Evolutionary conservation across 306 rosid species (phyloP).

Genomic region (Cucurbita ficifolia): DNA sequence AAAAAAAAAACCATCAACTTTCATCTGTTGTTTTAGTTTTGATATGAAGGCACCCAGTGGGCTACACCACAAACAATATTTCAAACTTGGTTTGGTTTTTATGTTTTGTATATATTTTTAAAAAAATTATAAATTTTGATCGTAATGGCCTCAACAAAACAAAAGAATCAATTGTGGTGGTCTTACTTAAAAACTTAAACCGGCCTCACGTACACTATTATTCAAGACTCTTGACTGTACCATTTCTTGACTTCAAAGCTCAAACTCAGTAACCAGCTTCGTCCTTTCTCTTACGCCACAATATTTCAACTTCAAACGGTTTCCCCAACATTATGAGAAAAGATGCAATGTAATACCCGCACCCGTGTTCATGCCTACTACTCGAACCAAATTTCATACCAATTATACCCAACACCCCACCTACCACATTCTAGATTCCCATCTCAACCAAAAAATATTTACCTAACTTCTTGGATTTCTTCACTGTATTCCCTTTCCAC

Average conservation of each 20-base stretch:
- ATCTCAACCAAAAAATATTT: not conserved
- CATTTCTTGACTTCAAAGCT: not conserved
- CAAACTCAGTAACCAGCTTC: not conserved
- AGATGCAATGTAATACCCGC: not conserved
- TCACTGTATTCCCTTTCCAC: not conserved
- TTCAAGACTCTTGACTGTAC: not conserved
- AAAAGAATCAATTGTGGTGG: not conserved
- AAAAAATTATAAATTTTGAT: too few species aligned
- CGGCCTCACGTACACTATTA: not conserved
- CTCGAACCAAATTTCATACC: not conserved
- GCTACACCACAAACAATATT: too few species aligned
- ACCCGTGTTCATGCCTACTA: not conserved
- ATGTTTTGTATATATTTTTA: too few species aligned
- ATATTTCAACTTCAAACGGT: not conserved
- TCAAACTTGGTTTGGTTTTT: too few species aligned
- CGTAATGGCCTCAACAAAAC: too few species aligned
- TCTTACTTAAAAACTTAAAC: not conserved
- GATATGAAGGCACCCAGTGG: too few species aligned
- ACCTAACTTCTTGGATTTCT: not conserved
- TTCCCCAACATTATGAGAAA: not conserved
- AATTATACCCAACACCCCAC: not conserved
- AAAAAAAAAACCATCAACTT: too few species aligned
- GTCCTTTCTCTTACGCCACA: not conserved
- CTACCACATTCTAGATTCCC: not conserved
- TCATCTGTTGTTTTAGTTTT: too few species aligned